phyloP scores from a whole-genome alignment of 805 yeast species.

The Cyberlindnera subsufficiens region DNA sequence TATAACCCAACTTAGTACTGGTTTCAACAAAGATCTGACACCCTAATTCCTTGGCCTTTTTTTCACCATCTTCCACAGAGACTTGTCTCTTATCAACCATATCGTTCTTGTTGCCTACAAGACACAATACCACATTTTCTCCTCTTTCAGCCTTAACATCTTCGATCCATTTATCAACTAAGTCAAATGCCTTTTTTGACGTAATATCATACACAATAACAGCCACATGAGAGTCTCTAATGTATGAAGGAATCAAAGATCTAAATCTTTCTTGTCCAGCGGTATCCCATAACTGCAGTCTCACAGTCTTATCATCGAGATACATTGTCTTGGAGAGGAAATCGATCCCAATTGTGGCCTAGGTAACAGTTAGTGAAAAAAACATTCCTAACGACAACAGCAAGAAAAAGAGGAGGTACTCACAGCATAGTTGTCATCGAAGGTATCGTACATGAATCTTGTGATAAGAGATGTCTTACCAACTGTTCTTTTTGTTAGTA shows the following conservation, averaged over 20 bases:
- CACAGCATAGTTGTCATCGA: constrained; percentile 84
- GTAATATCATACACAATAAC: constrained; percentile 94
- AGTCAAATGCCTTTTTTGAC: constrained; percentile 74
- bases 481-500: constrained; percentile 35
- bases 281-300: constrained; percentile 96
- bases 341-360: constrained; percentile 96
- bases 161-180: constrained; percentile 86
- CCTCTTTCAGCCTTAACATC: constrained; percentile 94
- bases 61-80: constrained; percentile 77
- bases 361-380: constrained; percentile 12
- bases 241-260: constrained; percentile 90
- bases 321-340: constrained; percentile 93
- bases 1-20: constrained; percentile 90
- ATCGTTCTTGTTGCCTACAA: constrained; percentile 92
- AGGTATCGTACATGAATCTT: constrained; percentile 96
- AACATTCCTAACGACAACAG: background rate
- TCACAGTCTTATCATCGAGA: constrained; percentile 88
- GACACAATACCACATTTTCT: constrained; percentile 76
- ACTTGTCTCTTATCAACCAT: constrained; percentile 77
- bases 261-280: constrained; percentile 97
- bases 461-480: constrained; percentile 96
- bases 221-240: constrained; percentile 95
- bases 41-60: constrained; percentile 61
- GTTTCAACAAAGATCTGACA: constrained; percentile 87
- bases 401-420: constrained; percentile 11